Percentiles rank a stretch among this genome's conserved stretches.
Conservation (phyloP, 257 asterid genomes). For the Lantana camara region DNA sequence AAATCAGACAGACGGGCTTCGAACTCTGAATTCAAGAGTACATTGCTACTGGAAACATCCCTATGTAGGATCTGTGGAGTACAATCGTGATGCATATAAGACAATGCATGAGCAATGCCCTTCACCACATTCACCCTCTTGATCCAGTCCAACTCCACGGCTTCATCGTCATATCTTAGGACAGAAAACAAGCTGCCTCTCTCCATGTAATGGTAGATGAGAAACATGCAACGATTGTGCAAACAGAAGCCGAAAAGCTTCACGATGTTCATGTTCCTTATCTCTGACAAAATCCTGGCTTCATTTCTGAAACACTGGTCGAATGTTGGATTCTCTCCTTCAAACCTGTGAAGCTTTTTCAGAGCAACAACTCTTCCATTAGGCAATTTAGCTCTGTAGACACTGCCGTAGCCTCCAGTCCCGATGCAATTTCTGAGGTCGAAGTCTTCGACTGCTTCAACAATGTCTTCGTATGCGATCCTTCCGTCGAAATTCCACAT, state of each 20-base stretch:
- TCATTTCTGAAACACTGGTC: conserved; percentile 27
- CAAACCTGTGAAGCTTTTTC: conserved; percentile 28
- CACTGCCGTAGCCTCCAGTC: conserved; percentile 28
- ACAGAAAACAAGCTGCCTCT: neutral
- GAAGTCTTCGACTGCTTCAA: conserved; percentile 21
- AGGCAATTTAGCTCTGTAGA: conserved; percentile 29
- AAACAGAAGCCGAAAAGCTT: conserved; percentile 27
- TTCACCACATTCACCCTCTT: conserved; percentile 25
- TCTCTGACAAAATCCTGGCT: conserved; percentile 7
- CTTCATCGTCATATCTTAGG: neutral
- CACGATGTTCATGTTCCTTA: conserved; percentile 21
- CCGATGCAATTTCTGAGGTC: conserved; percentile 25
- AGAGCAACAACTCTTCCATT: conserved; percentile 19
- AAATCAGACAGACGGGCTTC: conserved; percentile 34
- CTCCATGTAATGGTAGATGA: conserved; percentile 11
- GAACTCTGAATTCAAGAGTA: conserved; percentile 25
- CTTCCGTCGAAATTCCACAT: conserved; percentile 31
- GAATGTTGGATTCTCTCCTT: conserved; percentile 13
- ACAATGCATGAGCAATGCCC: conserved; percentile 18
- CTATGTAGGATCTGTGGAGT: conserved; percentile 25
- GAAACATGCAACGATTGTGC: conserved; percentile 14
- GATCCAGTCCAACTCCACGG: conserved; percentile 14
- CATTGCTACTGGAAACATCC: conserved; percentile 27
- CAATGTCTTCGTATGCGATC: conserved; percentile 17
- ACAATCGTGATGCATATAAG: conserved; percentile 32